These are phyloP conservation scores for Fusarium xyrophilum DNA, from an alignment of 2,329 filamentous ascomycete genomes.

Conservation along the genomic window DNA sequence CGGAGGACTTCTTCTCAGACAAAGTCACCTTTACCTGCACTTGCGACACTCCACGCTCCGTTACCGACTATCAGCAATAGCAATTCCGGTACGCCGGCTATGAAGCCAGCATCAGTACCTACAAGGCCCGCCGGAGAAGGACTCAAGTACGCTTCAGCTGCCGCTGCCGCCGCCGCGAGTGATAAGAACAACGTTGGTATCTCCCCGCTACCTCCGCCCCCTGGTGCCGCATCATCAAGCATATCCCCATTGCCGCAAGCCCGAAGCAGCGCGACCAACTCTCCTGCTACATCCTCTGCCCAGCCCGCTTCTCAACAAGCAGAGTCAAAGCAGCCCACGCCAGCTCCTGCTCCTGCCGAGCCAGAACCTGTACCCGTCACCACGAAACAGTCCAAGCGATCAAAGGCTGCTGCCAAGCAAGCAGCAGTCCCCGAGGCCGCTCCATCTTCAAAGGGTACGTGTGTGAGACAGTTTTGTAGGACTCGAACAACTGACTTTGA, in stretches of 20 bases:
- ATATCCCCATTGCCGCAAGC: constrained; percentile 61
- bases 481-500: constrained; percentile 13
- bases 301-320: constrained; percentile 54
- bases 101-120: constrained; percentile 93
- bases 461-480: background rate
- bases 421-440: constrained; percentile 50
- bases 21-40: constrained; percentile 91
- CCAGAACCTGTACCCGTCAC: constrained; percentile 36
- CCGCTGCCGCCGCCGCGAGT: constrained; percentile 88
- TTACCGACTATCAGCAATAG: constrained; percentile 68
- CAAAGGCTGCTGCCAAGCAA: constrained; percentile 56
- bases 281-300: constrained; percentile 56
- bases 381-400: constrained; percentile 47
- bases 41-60: constrained; percentile 86
- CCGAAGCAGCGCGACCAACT: constrained; percentile 62
- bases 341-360: constrained; percentile 39
- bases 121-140: constrained; percentile 86
- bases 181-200: constrained; percentile 91
- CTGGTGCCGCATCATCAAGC: constrained; percentile 60
- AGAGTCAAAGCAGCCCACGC: constrained; percentile 46
- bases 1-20: constrained; percentile 83
- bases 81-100: constrained; percentile 62
- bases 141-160: constrained; percentile 95
- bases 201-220: constrained; percentile 89
- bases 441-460: constrained; percentile 55